Base-by-base conservation (phyloP, 345 rosid species). In the Pistacia vera region DNA sequence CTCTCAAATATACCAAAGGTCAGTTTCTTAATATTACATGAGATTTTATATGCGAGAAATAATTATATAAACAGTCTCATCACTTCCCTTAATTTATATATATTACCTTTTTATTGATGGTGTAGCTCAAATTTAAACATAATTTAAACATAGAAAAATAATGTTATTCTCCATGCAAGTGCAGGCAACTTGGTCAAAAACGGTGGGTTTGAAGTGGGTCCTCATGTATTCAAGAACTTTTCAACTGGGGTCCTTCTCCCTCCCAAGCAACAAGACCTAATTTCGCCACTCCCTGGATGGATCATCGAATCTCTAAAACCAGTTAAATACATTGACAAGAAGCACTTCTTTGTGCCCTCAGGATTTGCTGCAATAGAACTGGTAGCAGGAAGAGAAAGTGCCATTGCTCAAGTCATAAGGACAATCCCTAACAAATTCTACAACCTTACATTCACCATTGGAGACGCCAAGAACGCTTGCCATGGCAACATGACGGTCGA, bases 251-350 rank as follows among this genome's bases (percentile, higher is more conserved):
- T 91, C 65, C 89, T 94, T 67, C 79, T 94, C 41, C 98, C 95
- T 28, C 80, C 95, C 6, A 87, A 84, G 74, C 63, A 71, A 35
- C 74, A 60, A 49, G 92, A 90, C 80, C 14, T 68, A 3, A 87
- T 89, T 62, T 92, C 98, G 22, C 97, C 97, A 0, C 90, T 92
- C 46, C 95, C 92, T 0, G 95, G 98, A 8, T 95, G 97, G 98
- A 93, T 95, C 73, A 38, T 95, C 12, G 97, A 92, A 75, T 95
- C 98, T 18, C 79, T 92, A n/a, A 91, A 89, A 72, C 97, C 97
- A 0, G 90, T 92, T 0, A 95, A 91, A 75, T 91, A 84, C 86
- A 79, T 92, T 1, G 97, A 94, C 83, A 83, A 62, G 25, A 83
- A 82, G 4, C 98, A 92, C 72, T 92, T 91, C 81, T 74, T 62